Evolutionary conservation across 1,284 basidiomycete species (phyloP).

Genomic region (Melampsora medusae): DNA sequence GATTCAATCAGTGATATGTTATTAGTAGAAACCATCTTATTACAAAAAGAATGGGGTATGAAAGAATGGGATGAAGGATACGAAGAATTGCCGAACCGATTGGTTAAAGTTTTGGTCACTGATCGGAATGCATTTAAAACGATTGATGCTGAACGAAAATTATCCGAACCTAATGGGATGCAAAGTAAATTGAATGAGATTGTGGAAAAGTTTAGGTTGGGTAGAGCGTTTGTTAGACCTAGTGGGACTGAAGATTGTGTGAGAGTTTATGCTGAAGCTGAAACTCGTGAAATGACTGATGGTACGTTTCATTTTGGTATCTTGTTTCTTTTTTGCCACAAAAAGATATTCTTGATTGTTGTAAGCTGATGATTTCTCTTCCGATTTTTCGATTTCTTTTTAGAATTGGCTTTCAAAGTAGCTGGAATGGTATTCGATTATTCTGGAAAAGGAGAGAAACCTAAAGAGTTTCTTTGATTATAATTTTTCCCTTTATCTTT

Average conservation of each 20-base stretch:
- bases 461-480: constrained; percentile 46
- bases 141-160: constrained; percentile 85
- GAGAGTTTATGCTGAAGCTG: constrained; percentile 93
- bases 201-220: constrained; percentile 74
- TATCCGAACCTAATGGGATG: constrained; percentile 75
- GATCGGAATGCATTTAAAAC: constrained; percentile 84
- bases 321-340: not conserved
- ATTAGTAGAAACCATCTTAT: constrained; percentile 86
- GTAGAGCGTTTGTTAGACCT: constrained; percentile 88
- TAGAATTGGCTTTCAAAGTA: constrained; percentile 77
- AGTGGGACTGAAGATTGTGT: constrained; percentile 99
- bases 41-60: constrained; percentile 79
- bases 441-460: constrained; percentile 58
- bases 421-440: constrained; percentile 78
- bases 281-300: constrained; percentile 70
- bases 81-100: constrained; percentile 86
- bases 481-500: too few relatives aligned
- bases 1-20: constrained; percentile 96
- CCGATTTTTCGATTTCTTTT: constrained; percentile 39
- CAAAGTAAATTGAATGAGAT: constrained; percentile 85
- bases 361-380: constrained; percentile 1
- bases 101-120: constrained; percentile 90
- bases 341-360: not conserved
- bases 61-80: constrained; percentile 91
- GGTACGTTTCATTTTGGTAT: constrained; percentile 60